Percentiles rank a stretch among this genome's conserved stretches.
phyloP scores from a whole-genome alignment of 2,329 filamentous ascomycete genomes.

The Venturiaceae sp. region DNA sequence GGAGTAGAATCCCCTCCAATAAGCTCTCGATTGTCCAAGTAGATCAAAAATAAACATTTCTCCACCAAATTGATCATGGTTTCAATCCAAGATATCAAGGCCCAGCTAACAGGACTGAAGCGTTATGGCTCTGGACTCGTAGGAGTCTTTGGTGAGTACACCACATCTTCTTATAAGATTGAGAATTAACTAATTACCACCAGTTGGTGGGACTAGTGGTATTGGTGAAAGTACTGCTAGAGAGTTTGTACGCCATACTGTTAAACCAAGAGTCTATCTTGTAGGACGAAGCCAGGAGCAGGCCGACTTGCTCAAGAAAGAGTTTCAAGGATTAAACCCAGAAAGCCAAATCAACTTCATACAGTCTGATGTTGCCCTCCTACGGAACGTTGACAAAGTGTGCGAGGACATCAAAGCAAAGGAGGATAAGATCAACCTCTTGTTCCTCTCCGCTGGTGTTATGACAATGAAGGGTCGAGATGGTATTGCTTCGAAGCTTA shows the following conservation, averaged over 20 bases:
- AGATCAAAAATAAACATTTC: too few species aligned
- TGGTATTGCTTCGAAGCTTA: conserved; percentile 9
- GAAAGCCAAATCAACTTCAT: conserved; percentile 29
- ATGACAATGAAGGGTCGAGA: conserved; percentile 30
- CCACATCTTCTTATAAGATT: background rate
- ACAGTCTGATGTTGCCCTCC: conserved; percentile 29
- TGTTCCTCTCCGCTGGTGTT: conserved; percentile 44
- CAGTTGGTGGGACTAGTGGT: conserved; percentile 32
- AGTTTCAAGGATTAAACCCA: conserved; percentile 28
- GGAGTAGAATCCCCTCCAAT: background rate
- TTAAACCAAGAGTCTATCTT: conserved; percentile 30
- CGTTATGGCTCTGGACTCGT: conserved; percentile 17
- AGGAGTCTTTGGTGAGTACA: conserved; percentile 18
- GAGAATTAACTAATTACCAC: background rate
- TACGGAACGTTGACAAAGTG: conserved; percentile 31
- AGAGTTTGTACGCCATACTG: conserved; percentile 30
- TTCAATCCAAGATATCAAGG: conserved; percentile 4
- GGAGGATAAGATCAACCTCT: conserved; percentile 43
- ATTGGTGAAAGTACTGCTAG: conserved; percentile 33
- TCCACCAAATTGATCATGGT: conserved; percentile 6
- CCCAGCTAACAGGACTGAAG: conserved; percentile 1
- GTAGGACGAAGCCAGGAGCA: conserved; percentile 30
- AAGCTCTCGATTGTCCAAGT: background rate
- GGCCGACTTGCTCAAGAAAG: conserved; percentile 24
- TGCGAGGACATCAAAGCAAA: conserved; percentile 38